Evolutionary conservation across 2,329 filamentous ascomycete species (phyloP).

Genomic region (Epicoccum sorghinum): DNA sequence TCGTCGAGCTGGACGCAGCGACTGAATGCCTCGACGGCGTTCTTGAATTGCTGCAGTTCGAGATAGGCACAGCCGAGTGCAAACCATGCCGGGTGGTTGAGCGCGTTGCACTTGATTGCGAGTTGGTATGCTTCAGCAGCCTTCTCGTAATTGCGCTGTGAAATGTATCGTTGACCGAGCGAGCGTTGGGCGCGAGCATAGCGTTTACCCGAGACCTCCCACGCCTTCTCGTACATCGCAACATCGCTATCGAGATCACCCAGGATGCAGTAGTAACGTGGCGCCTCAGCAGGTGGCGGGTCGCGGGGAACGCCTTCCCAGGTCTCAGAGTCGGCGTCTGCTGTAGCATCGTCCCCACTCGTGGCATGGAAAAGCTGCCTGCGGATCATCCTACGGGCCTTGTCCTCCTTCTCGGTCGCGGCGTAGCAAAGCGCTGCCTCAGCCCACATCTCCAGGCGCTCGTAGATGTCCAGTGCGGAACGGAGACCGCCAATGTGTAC

Average conservation of each 20-base stretch:
- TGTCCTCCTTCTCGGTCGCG: constrained; percentile 78
- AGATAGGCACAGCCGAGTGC: constrained; percentile 87
- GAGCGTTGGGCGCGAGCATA: constrained; percentile 89
- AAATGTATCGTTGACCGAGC: constrained; percentile 78
- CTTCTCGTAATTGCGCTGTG: constrained; percentile 67
- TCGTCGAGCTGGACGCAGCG: constrained; percentile 85
- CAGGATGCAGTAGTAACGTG: constrained; percentile 88
- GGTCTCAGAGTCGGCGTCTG: constrained; percentile 53
- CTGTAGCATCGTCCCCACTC: constrained; percentile 47
- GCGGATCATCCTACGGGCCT: constrained; percentile 77
- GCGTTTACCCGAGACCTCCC: constrained; percentile 79
- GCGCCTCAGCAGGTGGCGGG: constrained; percentile 79
- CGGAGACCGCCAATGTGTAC: constrained; percentile 83
- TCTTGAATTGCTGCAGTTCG: constrained; percentile 75
- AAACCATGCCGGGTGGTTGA: constrained; percentile 87
- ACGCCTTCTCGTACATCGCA: constrained; percentile 80
- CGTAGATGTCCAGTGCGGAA: constrained; percentile 94
- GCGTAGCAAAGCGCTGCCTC: constrained; percentile 92
- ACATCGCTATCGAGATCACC: constrained; percentile 84
- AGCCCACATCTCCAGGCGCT: constrained; percentile 89
- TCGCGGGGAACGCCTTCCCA: constrained; percentile 72
- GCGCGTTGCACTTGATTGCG: constrained; percentile 77
- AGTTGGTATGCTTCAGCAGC: constrained; percentile 80
- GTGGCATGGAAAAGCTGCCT: constrained; percentile 78
- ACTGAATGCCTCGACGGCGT: constrained; percentile 82